Percentiles rank a stretch among this genome's conserved stretches.
These are phyloP conservation scores for Linderina pennispora DNA, from an alignment of 192 early-diverging fungal species.

Conservation along the genomic window DNA sequence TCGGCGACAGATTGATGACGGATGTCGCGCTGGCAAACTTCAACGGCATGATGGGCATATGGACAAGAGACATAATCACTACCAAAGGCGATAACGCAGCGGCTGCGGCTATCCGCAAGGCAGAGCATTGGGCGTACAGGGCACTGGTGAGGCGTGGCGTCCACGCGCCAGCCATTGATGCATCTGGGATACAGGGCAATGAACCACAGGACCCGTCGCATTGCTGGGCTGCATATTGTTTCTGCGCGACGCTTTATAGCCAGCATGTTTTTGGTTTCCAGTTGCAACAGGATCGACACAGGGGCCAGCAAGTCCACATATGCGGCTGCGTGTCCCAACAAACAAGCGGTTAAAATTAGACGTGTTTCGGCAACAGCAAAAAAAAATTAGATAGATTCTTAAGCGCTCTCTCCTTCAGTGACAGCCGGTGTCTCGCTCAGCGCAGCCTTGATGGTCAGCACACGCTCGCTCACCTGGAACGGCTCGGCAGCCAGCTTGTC, in stretches of 20 bases:
- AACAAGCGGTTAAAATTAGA: no score
- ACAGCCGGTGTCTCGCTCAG: slow-evolving; percentile 30
- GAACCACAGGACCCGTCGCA: no score
- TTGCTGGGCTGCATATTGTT: no score
- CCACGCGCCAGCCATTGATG: slow-evolving; percentile 6
- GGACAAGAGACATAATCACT: slow-evolving; percentile 62
- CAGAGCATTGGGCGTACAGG: slow-evolving; percentile 21
- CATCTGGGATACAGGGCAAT: no score
- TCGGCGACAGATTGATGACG: slow-evolving; percentile 84
- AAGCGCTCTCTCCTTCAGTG: slow-evolving; percentile 1
- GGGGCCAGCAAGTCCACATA: no score
- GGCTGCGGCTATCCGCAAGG: slow-evolving; percentile 40
- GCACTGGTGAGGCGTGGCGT: neutral
- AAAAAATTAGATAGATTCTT: no score
- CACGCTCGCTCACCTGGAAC: slow-evolving; percentile 17
- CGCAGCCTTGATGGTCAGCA: slow-evolving; percentile 37
- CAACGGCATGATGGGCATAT: slow-evolving; percentile 64
- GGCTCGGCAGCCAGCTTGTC: slow-evolving; percentile 17
- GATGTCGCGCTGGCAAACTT: slow-evolving; percentile 83
- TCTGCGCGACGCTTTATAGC: no score
- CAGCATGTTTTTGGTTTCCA: no score
- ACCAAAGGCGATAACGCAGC: slow-evolving; percentile 70
- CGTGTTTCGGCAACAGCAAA: no score
- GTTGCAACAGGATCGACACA: no score
- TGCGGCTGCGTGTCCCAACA: no score